Percentiles rank a stretch among this genome's conserved stretches.
Evolutionary conservation across 768 basidiomycete species (phyloP).

Genomic region (Sarcomyxa edulis): DNA sequence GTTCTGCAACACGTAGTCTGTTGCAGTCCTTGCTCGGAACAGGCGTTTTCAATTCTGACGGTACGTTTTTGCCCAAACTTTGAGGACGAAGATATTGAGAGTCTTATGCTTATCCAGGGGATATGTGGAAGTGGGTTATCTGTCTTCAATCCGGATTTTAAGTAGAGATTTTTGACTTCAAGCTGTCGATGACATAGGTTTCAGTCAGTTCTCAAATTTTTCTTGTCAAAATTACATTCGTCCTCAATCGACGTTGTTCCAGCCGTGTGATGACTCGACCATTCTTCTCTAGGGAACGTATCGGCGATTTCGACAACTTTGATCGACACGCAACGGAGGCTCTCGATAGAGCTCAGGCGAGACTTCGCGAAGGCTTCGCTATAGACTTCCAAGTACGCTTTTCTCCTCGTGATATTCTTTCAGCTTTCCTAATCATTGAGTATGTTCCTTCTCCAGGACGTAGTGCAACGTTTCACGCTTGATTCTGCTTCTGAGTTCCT

Average conservation of each 20-base stretch:
- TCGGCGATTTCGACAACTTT: conserved; percentile 61
- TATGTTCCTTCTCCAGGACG: conserved; percentile 29
- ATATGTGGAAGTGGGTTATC: conserved; percentile 58
- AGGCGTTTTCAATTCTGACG: conserved; percentile 59
- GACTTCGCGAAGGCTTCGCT: conserved; percentile 40
- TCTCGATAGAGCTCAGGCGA: conserved; percentile 34
- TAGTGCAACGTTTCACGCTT: conserved; percentile 48
- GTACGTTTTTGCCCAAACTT: too few species aligned
- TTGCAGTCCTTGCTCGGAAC: conserved; percentile 39
- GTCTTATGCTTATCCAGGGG: too few species aligned
- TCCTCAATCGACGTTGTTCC: too few species aligned
- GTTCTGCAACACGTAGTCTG: too few species aligned
- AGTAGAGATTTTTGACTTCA: not conserved
- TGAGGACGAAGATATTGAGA: too few species aligned
- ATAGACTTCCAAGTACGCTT: conserved; percentile 64
- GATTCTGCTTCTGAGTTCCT: conserved; percentile 62
- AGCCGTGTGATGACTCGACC: conserved; percentile 63
- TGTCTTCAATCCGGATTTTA: not conserved
- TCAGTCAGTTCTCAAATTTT: too few species aligned
- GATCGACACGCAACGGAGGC: conserved; percentile 45
- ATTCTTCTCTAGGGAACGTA: conserved; percentile 59
- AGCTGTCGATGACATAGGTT: too few species aligned
- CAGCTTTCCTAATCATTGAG: too few species aligned
- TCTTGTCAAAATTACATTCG: too few species aligned
- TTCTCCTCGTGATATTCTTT: too few species aligned